These are phyloP conservation scores for Aspergillus puulaauensis DNA, from an alignment of 2,329 filamentous ascomycete species.

Conservation along the genomic window DNA sequence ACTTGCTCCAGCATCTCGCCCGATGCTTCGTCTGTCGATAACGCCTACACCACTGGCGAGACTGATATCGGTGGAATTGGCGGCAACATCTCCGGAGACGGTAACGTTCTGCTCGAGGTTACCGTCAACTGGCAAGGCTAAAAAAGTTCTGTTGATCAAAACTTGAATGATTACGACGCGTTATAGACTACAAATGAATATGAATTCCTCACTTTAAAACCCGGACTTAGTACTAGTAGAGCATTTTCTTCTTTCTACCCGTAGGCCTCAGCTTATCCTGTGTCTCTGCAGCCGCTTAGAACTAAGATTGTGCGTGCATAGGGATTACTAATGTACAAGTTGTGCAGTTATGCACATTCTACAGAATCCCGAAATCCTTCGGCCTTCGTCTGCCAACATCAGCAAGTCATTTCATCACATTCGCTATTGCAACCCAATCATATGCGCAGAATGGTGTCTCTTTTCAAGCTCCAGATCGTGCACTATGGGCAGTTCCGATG, in stretches of 20 bases:
- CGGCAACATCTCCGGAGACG: constrained; percentile 28
- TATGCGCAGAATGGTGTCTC: too few species aligned
- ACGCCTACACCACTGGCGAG: constrained; percentile 33
- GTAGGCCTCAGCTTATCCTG: too few species aligned
- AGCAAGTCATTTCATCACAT: neutral
- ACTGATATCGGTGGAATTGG: constrained; percentile 34
- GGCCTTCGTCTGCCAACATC: neutral
- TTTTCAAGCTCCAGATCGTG: too few species aligned
- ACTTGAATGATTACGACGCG: neutral
- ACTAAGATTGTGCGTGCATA: neutral
- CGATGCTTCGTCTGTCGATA: constrained; percentile 24
- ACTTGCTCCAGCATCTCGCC: constrained; percentile 33
- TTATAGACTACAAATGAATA: neutral
- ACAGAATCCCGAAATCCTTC: constrained; percentile 1
- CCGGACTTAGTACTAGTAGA: neutral
- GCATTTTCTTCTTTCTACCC: too few species aligned
- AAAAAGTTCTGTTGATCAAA: constrained; percentile 2
- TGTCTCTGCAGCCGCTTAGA: too few species aligned
- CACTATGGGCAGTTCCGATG: neutral
- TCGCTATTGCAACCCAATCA: neutral
- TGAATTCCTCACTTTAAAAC: neutral
- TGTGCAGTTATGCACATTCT: neutral
- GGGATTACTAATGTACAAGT: neutral
- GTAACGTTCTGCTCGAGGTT: constrained; percentile 27
- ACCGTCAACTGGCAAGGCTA: constrained; percentile 30